Base-by-base conservation (phyloP, 2,329 filamentous ascomycete species). In the Calonectria pseudoreteaudii region DNA sequence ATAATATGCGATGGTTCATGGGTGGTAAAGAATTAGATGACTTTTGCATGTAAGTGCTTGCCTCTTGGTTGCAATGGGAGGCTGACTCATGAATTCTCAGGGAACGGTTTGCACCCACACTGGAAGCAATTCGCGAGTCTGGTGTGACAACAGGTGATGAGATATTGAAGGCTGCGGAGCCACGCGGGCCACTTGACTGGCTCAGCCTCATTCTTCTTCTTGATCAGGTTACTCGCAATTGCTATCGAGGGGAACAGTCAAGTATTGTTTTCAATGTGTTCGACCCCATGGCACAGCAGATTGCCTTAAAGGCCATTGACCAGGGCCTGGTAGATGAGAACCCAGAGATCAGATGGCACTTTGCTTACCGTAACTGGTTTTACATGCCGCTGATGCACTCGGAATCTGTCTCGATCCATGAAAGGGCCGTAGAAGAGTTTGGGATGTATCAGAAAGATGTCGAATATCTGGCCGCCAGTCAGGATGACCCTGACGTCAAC, bases 141-240 rank as follows among this genome's bases (percentile, higher is more conserved):
- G 77, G 77, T 23, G 65, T 81, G 16, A 80, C 78, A 5, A 81
- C 83, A 0, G 81, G 78, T 1, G 66, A 79, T 11, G 79, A 83
- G 49, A 73, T 86, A 62, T 60, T 86, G 41, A 75, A 77, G 8
- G 68, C 80, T 18, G 73, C 80, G 0, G 73, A 79, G 14, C 83
- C 82, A 6, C 66, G 75, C 5, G 72, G 75, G 3, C 79, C 85
- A 0, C 67, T 81, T 8, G 84, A 86, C 75, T 86, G 84, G 82
- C 83, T 93, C 2, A 86, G 86, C 56, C 80, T 93, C 0, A 78
- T 91, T 7, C 77, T 93, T 2, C 85, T 93, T 2, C 86, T 93
- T 3, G 92, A 93, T 75, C 92, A 93, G 79, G 86, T 93, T 52
- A 86, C 91, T 0, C 88, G 92, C 2, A 93, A 93, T 79, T 86